These are phyloP conservation scores for Funneliformis mosseae DNA, from an alignment of 192 early-diverging fungal genomes.

Conservation along the genomic window DNA sequence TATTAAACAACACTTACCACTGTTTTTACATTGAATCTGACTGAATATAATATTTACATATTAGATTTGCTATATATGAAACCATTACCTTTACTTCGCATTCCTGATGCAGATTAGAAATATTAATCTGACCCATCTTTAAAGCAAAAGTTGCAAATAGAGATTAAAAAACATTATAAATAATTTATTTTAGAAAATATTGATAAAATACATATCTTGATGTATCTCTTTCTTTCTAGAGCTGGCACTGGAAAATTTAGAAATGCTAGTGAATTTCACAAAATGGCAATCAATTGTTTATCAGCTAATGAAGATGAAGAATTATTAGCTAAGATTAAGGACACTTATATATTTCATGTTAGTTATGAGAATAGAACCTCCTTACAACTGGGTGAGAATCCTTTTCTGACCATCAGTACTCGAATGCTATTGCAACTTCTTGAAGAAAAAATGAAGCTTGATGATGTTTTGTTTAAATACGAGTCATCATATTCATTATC, in stretches of 20 bases:
- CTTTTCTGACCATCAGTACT: constrained; percentile 19
- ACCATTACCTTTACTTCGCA: constrained; percentile 10
- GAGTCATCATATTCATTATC: constrained; percentile 15
- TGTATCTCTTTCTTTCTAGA: constrained; percentile 31
- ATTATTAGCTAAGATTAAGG: constrained; percentile 9
- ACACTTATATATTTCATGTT: constrained; percentile 26
- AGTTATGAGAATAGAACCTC: constrained; percentile 21
- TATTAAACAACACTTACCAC: not conserved
- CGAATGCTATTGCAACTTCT: constrained; percentile 30
- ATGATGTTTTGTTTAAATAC: not conserved
- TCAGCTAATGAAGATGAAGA: constrained; percentile 20
- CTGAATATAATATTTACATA: not conserved
- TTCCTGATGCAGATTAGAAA: not conserved
- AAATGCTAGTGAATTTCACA: constrained; percentile 28
- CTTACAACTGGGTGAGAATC: constrained; percentile 1
- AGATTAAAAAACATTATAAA: not conserved
- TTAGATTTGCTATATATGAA: constrained; percentile 21
- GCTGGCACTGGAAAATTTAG: constrained; percentile 36
- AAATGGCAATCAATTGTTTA: constrained; percentile 20
- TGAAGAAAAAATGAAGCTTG: constrained; percentile 12
- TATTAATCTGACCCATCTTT: constrained; percentile 16
- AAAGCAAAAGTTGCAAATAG: constrained; percentile 5
- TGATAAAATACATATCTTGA: not conserved
- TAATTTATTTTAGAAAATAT: not conserved
- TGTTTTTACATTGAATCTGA: not conserved